Percentiles rank a stretch among this genome's conserved stretches.
Conservation (phyloP, 2,329 filamentous ascomycete genomes). For the Ambrosiella beaveri region DNA sequence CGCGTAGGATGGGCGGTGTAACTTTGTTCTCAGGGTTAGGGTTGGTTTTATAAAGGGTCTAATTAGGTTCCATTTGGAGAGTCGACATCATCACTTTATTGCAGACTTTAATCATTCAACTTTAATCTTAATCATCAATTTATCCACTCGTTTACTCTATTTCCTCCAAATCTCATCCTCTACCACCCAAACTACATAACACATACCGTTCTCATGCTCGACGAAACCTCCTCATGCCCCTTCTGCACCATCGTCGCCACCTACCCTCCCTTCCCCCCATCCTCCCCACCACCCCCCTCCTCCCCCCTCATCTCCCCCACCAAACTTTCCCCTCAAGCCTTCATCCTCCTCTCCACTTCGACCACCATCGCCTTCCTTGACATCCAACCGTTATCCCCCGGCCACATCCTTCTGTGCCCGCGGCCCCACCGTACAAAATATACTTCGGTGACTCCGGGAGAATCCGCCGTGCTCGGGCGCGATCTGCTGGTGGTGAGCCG, state of each 20-base stretch:
- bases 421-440: conserved; percentile 63
- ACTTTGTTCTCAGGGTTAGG: background rate
- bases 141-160: no score
- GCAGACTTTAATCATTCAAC: no score
- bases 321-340: conserved; percentile 28
- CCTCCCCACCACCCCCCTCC: conserved; percentile 23
- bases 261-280: conserved; percentile 31
- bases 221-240: conserved; percentile 26
- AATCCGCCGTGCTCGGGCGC: conserved; percentile 49
- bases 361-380: conserved; percentile 77
- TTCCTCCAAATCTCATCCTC: no score
- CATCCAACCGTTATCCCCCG: conserved; percentile 70
- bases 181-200: no score
- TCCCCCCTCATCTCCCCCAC: conserved; percentile 18
- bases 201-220: background rate
- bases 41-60: background rate
- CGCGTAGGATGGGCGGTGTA: background rate
- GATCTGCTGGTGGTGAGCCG: conserved; percentile 56
- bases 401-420: conserved; percentile 70
- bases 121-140: no score
- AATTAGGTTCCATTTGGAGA: background rate
- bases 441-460: conserved; percentile 36
- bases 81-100: no score
- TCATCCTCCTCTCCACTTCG: conserved; percentile 61
- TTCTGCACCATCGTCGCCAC: conserved; percentile 42